phyloP scores from a whole-genome alignment of 108 stramenopile genomes.

The Licmophora abbreviata region DNA sequence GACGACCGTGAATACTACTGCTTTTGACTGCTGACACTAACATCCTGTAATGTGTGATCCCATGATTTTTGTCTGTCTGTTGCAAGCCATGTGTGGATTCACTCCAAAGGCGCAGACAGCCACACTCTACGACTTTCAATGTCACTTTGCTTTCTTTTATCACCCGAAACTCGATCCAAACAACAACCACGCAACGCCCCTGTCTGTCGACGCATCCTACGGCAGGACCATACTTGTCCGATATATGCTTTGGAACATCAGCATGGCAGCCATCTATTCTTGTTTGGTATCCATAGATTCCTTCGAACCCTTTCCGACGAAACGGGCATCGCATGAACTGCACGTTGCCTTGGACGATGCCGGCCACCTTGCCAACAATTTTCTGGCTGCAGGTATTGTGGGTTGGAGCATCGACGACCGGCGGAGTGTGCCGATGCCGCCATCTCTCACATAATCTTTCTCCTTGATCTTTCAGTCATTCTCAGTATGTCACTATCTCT shows the following conservation, averaged over 20 bases:
- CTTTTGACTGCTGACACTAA: too few relatives aligned
- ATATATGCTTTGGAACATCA: too few relatives aligned
- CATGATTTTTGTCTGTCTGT: too few relatives aligned
- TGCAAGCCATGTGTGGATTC: background rate
- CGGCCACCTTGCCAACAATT: conserved; percentile 1
- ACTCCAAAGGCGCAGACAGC: background rate
- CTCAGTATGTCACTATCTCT: background rate
- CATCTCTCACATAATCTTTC: background rate
- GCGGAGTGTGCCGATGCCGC: background rate
- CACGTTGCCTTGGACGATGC: background rate
- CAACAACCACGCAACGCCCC: too few relatives aligned
- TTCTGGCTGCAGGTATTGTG: conserved; percentile 3
- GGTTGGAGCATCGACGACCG: background rate
- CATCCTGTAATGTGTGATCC: too few relatives aligned
- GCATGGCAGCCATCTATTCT: background rate
- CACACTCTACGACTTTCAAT: background rate
- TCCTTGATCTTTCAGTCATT: background rate
- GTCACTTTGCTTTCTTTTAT: background rate
- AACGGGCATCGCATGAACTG: background rate
- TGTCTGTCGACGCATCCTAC: background rate
- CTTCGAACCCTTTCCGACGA: background rate
- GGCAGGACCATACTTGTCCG: too few relatives aligned
- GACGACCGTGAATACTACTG: too few relatives aligned
- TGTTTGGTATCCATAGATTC: background rate
- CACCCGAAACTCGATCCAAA: too few relatives aligned